These are phyloP conservation scores for Ustanciosporium gigantosporum DNA, from an alignment of 1,284 basidiomycete genomes.

Conservation along the genomic window DNA sequence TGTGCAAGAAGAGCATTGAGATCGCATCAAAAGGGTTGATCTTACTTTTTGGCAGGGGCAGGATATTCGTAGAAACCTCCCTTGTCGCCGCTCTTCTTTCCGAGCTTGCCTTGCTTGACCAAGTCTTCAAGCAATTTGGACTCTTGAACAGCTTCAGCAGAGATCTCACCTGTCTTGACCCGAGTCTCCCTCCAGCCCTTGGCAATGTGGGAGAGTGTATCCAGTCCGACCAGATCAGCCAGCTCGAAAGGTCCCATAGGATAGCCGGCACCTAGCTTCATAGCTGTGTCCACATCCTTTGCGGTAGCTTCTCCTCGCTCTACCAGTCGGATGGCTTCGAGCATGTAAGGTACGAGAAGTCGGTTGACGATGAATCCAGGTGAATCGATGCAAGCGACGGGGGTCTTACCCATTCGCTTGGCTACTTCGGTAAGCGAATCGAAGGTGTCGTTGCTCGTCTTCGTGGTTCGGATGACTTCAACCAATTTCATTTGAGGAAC, in stretches of 20 bases:
- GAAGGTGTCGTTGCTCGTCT: conserved; percentile 65
- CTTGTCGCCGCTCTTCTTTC: conserved; percentile 65
- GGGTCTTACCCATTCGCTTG: conserved; percentile 65
- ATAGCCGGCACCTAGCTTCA: conserved; percentile 68
- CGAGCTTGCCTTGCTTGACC: conserved; percentile 66
- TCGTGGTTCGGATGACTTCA: conserved; percentile 65
- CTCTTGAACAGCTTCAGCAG: conserved; percentile 63
- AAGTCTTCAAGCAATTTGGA: conserved; percentile 64
- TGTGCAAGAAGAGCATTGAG: conserved; percentile 2
- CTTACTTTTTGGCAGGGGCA: conserved; percentile 40
- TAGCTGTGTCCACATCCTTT: conserved; percentile 68
- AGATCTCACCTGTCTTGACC: conserved; percentile 62
- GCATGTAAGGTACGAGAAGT: conserved; percentile 66
- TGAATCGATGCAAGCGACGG: conserved; percentile 66
- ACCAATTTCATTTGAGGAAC: conserved; percentile 66
- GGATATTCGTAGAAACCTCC: conserved; percentile 64
- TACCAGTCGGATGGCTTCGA: conserved; percentile 67
- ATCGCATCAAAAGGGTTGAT: not conserved
- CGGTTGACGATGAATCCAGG: conserved; percentile 66
- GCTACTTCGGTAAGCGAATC: conserved; percentile 64
- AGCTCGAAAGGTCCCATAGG: conserved; percentile 66
- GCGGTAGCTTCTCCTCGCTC: conserved; percentile 68
- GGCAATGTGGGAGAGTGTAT: conserved; percentile 64
- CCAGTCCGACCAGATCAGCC: conserved; percentile 66
- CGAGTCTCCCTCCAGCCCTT: conserved; percentile 66